phyloP scores from a whole-genome alignment of 371 early-diverging fungal species.

The Batkoa obscura region DNA sequence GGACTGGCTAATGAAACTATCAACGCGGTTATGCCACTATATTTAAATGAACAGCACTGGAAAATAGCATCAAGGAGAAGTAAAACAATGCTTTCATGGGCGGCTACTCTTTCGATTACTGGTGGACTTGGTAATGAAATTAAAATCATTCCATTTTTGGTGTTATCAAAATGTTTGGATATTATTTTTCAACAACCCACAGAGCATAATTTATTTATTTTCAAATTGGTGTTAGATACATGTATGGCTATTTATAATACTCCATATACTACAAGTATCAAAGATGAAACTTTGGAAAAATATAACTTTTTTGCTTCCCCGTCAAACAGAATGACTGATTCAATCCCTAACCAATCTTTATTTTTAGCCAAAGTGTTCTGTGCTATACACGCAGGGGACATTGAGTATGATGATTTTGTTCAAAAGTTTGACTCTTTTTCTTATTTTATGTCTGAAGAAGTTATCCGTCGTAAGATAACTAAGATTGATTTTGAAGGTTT shows the following conservation, averaged over 20 bases:
- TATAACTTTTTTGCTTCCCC: slow-evolving; percentile 13
- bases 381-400: slow-evolving; percentile 15
- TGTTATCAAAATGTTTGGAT: slow-evolving; percentile 13
- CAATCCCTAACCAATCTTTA: slow-evolving; percentile 14
- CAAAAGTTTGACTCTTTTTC: too few species aligned
- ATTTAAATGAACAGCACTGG: slow-evolving; percentile 19
- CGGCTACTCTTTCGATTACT: slow-evolving; percentile 16
- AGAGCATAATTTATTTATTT: slow-evolving; percentile 13
- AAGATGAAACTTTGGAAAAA: slow-evolving; percentile 12
- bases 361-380: slow-evolving; percentile 17
- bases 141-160: slow-evolving; percentile 17
- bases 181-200: slow-evolving; percentile 7
- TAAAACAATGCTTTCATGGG: slow-evolving; percentile 19
- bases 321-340: slow-evolving; percentile 14
- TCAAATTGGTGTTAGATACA: slow-evolving; percentile 16
- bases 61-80: slow-evolving; percentile 15
- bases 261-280: slow-evolving; percentile 9
- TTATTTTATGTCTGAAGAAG: too few species aligned
- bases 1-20: not conserved
- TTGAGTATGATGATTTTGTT: too few species aligned
- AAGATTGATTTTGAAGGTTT: too few species aligned
- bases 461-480: too few species aligned
- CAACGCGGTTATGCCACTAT: slow-evolving; percentile 17
- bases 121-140: slow-evolving; percentile 17
- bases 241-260: slow-evolving; percentile 17